Evolutionary conservation across 768 basidiomycete genomes (phyloP).

Genomic region (Suillus weaverae): DNA sequence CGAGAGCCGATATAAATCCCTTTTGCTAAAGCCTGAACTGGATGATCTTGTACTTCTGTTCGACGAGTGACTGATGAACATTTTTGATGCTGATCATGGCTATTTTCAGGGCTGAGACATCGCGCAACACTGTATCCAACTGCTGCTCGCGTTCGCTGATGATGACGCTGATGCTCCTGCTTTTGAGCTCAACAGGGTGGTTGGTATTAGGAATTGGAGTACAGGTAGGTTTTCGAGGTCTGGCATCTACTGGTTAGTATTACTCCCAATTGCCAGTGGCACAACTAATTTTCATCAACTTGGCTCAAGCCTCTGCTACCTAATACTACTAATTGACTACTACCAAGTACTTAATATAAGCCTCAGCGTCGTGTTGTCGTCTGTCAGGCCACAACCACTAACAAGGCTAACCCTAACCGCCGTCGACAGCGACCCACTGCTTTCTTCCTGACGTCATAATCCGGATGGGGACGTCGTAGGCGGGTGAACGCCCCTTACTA

Average conservation of each 20-base stretch:
- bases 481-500: background rate
- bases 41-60: constrained; percentile 13
- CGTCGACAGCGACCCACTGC: no score
- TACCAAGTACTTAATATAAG: no score
- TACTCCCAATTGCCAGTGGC: no score
- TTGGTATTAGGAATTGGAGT: constrained; percentile 6
- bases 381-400: no score
- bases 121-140: constrained; percentile 15
- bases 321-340: no score
- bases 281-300: no score
- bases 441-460: background rate
- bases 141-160: constrained; percentile 17
- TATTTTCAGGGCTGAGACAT: constrained; percentile 14
- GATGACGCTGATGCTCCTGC: constrained; percentile 16
- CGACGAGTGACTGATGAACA: constrained; percentile 15
- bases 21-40: constrained; percentile 21
- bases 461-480: background rate
- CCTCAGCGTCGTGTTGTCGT: no score
- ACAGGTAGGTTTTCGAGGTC: background rate
- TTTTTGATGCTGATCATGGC: constrained; percentile 15
- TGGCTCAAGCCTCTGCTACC: no score
- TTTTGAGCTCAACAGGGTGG: constrained; percentile 15
- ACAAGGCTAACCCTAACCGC: no score
- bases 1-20: constrained; percentile 31
- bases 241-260: background rate